Percentiles rank a stretch among this genome's conserved stretches.
These are phyloP conservation scores for Oldenlandia corymbosa DNA, from an alignment of 257 asterid species.

Conservation along the genomic window DNA sequence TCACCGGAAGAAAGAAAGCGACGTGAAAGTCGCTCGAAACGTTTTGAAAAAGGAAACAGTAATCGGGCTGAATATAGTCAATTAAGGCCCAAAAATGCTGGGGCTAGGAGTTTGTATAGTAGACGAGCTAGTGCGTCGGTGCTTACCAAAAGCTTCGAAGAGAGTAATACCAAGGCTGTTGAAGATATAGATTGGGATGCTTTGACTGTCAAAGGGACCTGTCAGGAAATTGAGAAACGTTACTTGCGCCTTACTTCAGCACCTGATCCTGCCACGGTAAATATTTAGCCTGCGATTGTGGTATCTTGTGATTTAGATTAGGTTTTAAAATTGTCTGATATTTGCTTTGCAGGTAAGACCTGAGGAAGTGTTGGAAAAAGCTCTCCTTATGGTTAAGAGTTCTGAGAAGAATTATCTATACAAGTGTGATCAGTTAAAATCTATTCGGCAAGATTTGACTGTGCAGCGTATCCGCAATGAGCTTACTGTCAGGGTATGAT, in stretches of 20 bases:
- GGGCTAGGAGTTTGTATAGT: constrained; percentile 46
- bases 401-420: constrained; percentile 84
- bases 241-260: constrained; percentile 99
- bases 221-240: constrained; percentile 92
- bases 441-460: constrained; percentile 98
- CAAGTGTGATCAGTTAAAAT: constrained; percentile 96
- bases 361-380: constrained; percentile 92
- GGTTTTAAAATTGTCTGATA: constrained; percentile 9
- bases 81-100: constrained; percentile 38
- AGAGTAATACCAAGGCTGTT: constrained; percentile 76
- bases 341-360: constrained; percentile 83
- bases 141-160: constrained; percentile 66
- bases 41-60: constrained; percentile 83
- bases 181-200: constrained; percentile 99
- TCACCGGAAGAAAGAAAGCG: constrained; percentile 83
- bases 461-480: constrained; percentile 89
- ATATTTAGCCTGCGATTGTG: constrained; percentile 11
- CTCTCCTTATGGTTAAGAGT: constrained; percentile 76
- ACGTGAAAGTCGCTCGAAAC: constrained; percentile 88
- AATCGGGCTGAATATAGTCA: constrained; percentile 41
- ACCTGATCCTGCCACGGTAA: constrained; percentile 96
- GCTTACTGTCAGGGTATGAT: constrained; percentile 79
- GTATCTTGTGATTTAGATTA: constrained; percentile 14
- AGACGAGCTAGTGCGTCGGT: constrained; percentile 61
- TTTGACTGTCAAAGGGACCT: constrained; percentile 87